phyloP scores from a whole-genome alignment of 2,329 filamentous ascomycete species.

The Nigrospora osmanthi region DNA sequence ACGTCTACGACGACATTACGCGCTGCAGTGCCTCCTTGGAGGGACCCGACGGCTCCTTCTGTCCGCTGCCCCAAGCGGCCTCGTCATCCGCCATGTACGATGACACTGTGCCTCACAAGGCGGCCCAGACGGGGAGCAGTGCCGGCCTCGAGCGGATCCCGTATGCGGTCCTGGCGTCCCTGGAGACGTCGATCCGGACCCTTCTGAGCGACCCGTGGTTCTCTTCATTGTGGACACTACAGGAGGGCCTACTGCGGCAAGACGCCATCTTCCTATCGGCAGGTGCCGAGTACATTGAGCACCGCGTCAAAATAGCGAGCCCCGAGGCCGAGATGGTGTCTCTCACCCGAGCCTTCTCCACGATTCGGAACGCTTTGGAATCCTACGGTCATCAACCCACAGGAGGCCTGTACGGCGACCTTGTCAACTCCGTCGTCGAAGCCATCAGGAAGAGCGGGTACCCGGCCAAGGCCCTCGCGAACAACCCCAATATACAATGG shows the following conservation, averaged over 20 bases:
- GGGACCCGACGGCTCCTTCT: no score
- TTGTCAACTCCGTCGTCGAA: background rate
- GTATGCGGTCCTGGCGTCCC: background rate
- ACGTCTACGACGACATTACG: background rate
- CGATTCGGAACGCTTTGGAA: background rate
- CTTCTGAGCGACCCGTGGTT: constrained; percentile 1
- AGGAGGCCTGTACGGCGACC: background rate
- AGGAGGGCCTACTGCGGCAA: background rate
- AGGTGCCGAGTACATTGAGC: background rate
- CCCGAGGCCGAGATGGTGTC: background rate
- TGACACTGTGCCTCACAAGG: no score
- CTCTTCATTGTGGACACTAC: constrained; percentile 4
- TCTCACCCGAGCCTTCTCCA: background rate
- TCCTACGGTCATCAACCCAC: background rate
- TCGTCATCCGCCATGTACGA: no score
- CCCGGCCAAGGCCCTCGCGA: background rate
- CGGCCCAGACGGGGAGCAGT: no score
- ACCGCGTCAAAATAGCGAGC: background rate
- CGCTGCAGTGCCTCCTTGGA: background rate
- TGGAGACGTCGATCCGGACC: background rate
- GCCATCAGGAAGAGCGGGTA: background rate
- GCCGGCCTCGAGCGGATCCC: no score
- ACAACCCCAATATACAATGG: background rate
- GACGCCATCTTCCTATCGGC: constrained; percentile 1
- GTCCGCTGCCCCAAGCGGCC: background rate